Percentiles rank a stretch among this genome's conserved stretches.
phyloP scores from a whole-genome alignment of 2,329 filamentous ascomycete genomes.

The Tricladium varicosporioides region DNA sequence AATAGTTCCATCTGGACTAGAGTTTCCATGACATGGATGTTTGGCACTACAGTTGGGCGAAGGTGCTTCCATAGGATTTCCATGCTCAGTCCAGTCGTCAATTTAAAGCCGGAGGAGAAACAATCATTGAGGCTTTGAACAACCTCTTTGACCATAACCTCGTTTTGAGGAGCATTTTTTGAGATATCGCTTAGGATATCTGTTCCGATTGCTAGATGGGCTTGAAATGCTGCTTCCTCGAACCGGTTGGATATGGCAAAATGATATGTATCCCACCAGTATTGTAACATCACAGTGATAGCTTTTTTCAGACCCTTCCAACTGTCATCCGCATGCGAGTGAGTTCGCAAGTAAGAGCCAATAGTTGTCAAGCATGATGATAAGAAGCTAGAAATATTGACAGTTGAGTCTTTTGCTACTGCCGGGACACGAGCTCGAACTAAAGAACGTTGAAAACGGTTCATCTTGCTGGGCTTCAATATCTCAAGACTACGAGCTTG shows the following conservation, averaged over 20 bases:
- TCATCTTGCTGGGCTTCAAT: constrained; percentile 50
- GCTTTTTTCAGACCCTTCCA: constrained; percentile 38
- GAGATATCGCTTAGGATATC: constrained; percentile 20
- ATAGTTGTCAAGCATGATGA: constrained; percentile 38
- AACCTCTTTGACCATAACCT: constrained; percentile 13
- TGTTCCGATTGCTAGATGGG: constrained; percentile 49
- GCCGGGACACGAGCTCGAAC: constrained; percentile 52
- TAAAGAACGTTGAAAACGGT: constrained; percentile 59
- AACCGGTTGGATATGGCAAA: constrained; percentile 48
- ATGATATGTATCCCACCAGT: constrained; percentile 52
- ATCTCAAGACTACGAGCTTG: constrained; percentile 44
- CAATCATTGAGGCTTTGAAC: constrained; percentile 46
- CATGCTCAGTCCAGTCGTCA: constrained; percentile 77
- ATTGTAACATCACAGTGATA: constrained; percentile 46
- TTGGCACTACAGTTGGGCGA: constrained; percentile 58
- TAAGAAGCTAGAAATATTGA: constrained; percentile 52
- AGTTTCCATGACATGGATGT: constrained; percentile 44
- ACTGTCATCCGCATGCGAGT: constrained; percentile 26
- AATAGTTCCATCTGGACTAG: constrained; percentile 53
- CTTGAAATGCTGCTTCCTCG: constrained; percentile 63
- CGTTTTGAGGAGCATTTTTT: not conserved
- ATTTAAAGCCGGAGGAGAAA: constrained; percentile 68
- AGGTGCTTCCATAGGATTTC: constrained; percentile 73
- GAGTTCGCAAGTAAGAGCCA: constrained; percentile 44
- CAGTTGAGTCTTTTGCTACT: constrained; percentile 60